Evolutionary conservation across 495 filamentous ascomycete species (phyloP), one percentile per base, ranked within the genome.

Genomic region (Hypoxylon intermedium): DNA sequence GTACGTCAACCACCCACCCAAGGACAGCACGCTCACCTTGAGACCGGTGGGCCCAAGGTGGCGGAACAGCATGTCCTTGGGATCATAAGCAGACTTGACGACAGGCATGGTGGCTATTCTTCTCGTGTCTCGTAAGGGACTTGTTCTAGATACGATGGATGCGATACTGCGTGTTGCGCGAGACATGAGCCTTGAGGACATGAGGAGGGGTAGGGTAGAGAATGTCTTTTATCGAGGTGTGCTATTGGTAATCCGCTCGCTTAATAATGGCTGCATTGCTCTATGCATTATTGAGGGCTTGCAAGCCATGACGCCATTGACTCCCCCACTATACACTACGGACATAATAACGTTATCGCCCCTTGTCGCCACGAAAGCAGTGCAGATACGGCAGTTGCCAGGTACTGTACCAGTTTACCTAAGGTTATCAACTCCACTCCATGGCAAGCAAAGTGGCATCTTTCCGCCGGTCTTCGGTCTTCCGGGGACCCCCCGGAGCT

Each of bases 21-120:
- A 76, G 12, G 84, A 85, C 53, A 89, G 82, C 26, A 85, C 75
- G 0, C 87, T 89, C 36, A 89, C 87, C 68, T 89, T 87, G 20
- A 89, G 74, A 7, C 87, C 87, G 3, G 86, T 86, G 16, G 79
- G 83, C 50, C 87, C 87, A 28, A 90, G 84, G 73, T 82, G 77
- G 58, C 87, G 85, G 74, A 87, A 89, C 65, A 87, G 78, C 87
- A 89, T 89, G 63, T 58, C 64, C 69, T 84, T 79, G 46, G 83
- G 84, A 21, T 76, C 71, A 51, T 77, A 77, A 44, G 74, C 71
- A 21, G 69, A 74, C 19, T 61, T 59, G 19, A 77, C 74, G n/a
- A 66, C 59, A 1, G 72, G 67, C 24, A 66, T 53, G 16, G 67
- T 67, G 38, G 40, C 34, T 55, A 58, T 60, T 41, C 24, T 55